Conservation (phyloP, 257 asterid species). For the Ballota nigra region DNA sequence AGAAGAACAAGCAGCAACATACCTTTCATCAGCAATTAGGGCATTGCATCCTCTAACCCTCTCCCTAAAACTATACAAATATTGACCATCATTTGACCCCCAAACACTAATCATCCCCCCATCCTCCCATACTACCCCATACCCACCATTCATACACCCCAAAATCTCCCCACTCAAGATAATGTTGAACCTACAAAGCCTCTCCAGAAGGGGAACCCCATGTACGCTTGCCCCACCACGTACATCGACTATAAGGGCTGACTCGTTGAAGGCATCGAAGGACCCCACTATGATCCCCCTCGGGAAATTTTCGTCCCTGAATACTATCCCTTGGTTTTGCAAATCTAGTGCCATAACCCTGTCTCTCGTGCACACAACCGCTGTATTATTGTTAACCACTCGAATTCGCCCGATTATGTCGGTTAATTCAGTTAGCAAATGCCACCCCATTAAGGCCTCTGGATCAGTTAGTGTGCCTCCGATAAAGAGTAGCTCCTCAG, state of each 20-base stretch:
- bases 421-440: conserved; percentile 52
- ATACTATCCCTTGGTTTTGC: conserved; percentile 42
- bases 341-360: conserved; percentile 51
- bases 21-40: conserved; percentile 63
- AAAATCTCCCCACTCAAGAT: conserved; percentile 33
- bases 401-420: conserved; percentile 63
- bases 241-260: conserved; percentile 34
- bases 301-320: conserved; percentile 43
- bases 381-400: conserved; percentile 39
- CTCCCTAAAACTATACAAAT: conserved; percentile 56
- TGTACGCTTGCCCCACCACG: conserved; percentile 49
- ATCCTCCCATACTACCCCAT: conserved; percentile 43
- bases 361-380: conserved; percentile 65
- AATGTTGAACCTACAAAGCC: conserved; percentile 43
- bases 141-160: conserved; percentile 75
- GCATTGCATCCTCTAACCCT: conserved; percentile 48
- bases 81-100: conserved; percentile 54
- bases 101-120: conserved; percentile 66
- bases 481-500: conserved; percentile 64
- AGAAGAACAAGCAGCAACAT: conserved; percentile 58
- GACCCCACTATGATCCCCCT: conserved; percentile 49
- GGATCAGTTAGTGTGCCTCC: conserved; percentile 81
- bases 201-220: conserved; percentile 38
- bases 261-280: conserved; percentile 43
- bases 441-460: conserved; percentile 89